Base-by-base conservation (phyloP, 2,329 filamentous ascomycete genomes). In the Coniochaeta ligniaria region DNA sequence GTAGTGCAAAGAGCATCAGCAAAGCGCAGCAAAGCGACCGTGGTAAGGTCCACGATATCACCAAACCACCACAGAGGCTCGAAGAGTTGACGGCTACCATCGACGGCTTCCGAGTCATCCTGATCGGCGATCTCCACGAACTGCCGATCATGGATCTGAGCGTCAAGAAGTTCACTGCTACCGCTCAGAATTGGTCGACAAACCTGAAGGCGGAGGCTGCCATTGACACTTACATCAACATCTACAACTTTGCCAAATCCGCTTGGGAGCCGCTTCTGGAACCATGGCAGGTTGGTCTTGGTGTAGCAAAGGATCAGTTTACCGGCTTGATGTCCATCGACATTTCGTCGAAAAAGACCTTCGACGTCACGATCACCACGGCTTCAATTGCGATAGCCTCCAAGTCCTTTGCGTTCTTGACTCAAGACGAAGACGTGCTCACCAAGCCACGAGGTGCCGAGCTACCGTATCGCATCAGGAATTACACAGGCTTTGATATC, bases 241-340 rank as follows among this genome's bases (percentile, higher is more conserved):
- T 99, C 28, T 99, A 96, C 80, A 99, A 99, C 74, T 99, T 99
- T 75, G 95, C 95, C 16, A 99, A 99, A 73, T 99, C 95, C 0
- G 92, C 92, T 3, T 99, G 95, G 95, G 95, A 99, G 73, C 95
- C 95, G 3, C 77, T 99, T 36, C 86, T 99, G 28, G 95, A 99
- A 72, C 96, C 96, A 8, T 99, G 95, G 95, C 87, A 94, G 66
- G 81, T 98, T n/a, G 92, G 92, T 2, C 86, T 99, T 66, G 91
- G 96, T 64, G 85, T 98, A 72, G 87, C 90, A 0, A 93, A 88
- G 67, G 88, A 95, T 61, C 81, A 86, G 28, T 83, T 85, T 47
- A 90, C 88, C 0, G 90, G 94, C 41, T 80, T 90, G 58, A 77
- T 97, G 62, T 90, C 91, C 0, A 80, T 99, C 20, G 93, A 98